Conservation (phyloP, 2,329 filamentous ascomycete species). For the Pseudogymnoascus sp. region DNA sequence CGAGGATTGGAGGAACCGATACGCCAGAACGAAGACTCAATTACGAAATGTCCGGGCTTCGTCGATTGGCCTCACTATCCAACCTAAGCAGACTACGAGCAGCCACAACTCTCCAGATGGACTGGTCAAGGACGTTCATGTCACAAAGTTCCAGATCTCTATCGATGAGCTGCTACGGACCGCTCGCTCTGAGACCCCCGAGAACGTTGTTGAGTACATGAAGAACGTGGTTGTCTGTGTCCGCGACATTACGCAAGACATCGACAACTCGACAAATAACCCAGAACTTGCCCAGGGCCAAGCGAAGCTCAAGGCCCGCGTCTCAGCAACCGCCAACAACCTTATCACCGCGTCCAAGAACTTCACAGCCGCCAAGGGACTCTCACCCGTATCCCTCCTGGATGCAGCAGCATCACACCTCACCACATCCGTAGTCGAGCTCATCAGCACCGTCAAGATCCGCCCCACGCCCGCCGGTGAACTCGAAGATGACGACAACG, state of each 20-base stretch:
- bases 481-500: slow-evolving; percentile 70
- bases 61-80: slow-evolving; percentile 64
- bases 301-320: slow-evolving; percentile 66
- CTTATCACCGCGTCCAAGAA: slow-evolving; percentile 93
- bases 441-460: slow-evolving; percentile 79
- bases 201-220: slow-evolving; percentile 75
- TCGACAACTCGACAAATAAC: slow-evolving; percentile 53
- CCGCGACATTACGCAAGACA: slow-evolving; percentile 75
- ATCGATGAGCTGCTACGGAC: slow-evolving; percentile 82
- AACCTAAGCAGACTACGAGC: slow-evolving; percentile 57
- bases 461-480: slow-evolving; percentile 67
- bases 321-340: slow-evolving; percentile 92
- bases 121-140: slow-evolving; percentile 80
- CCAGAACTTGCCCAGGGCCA: slow-evolving; percentile 48
- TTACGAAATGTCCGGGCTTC: slow-evolving; percentile 73
- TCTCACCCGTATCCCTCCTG: slow-evolving; percentile 86
- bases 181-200: slow-evolving; percentile 66
- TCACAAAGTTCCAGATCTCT: slow-evolving; percentile 90
- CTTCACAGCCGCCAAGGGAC: slow-evolving; percentile 71
- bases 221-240: slow-evolving; percentile 78
- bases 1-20: slow-evolving; percentile 83
- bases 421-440: slow-evolving; percentile 75
- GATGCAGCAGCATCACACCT: slow-evolving; percentile 92
- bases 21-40: slow-evolving; percentile 82
- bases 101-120: slow-evolving; percentile 66